These are phyloP conservation scores for Tulasnella sp. DNA, from an alignment of 768 basidiomycete genomes.

Conservation along the genomic window DNA sequence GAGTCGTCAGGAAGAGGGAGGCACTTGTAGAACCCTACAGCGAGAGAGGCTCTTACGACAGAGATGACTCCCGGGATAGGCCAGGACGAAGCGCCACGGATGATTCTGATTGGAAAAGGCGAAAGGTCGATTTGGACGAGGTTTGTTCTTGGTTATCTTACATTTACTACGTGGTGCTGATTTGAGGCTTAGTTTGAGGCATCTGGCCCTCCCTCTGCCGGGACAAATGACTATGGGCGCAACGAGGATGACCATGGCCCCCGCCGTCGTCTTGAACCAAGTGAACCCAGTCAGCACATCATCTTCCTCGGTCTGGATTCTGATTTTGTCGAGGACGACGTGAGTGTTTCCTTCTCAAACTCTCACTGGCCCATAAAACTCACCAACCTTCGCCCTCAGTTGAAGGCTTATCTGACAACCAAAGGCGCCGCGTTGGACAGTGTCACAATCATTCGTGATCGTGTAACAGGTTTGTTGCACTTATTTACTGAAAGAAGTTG, in stretches of 20 bases:
- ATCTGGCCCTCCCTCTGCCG: background rate
- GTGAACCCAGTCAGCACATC: constrained; percentile 86
- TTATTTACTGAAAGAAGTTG: constrained; percentile 69
- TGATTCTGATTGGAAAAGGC: constrained; percentile 24
- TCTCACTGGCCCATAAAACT: background rate
- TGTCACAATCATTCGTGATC: constrained; percentile 94
- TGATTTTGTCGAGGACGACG: constrained; percentile 90
- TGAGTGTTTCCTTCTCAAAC: constrained; percentile 46
- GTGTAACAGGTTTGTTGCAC: constrained; percentile 89
- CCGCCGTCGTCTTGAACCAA: constrained; percentile 61
- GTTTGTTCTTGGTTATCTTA: background rate
- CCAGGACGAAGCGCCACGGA: constrained; percentile 30
- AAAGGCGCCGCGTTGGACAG: constrained; percentile 75
- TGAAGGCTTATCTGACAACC: constrained; percentile 71
- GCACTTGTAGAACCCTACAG: constrained; percentile 41
- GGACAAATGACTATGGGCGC: background rate
- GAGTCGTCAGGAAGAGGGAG: constrained; percentile 24
- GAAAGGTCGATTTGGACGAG: constrained; percentile 24
- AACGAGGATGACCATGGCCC: constrained; percentile 18
- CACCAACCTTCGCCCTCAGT: constrained; percentile 43
- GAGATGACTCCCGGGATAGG: constrained; percentile 38
- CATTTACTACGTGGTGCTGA: background rate
- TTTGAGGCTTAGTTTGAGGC: background rate
- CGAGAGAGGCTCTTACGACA: constrained; percentile 40
- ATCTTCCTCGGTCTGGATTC: constrained; percentile 93